Evolutionary conservation across 2,329 filamentous ascomycete genomes (phyloP).

Genomic region (Sporothrix sp.): DNA sequence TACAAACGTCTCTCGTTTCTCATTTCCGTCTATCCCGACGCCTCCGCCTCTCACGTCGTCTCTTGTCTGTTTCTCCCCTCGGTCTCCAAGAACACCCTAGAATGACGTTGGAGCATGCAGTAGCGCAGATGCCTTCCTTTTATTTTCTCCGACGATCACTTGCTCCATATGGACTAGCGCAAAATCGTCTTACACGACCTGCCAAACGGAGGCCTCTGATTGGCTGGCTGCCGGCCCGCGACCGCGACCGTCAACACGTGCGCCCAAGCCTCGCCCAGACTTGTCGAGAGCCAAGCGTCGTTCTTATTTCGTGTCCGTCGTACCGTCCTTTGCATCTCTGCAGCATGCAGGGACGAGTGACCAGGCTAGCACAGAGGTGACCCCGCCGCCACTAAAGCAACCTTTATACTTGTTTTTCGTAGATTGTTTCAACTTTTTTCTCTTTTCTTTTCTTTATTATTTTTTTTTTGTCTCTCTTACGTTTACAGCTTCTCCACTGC

Average conservation of each 20-base stretch:
- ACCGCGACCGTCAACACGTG: slow-evolving; percentile 7
- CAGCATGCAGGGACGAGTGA: too few relatives aligned
- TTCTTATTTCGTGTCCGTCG: too few relatives aligned
- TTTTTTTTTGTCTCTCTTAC: neutral
- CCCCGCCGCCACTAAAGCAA: too few relatives aligned
- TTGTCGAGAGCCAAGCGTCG: too few relatives aligned
- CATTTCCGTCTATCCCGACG: too few relatives aligned
- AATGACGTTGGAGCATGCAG: slow-evolving; percentile 3
- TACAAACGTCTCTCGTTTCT: too few relatives aligned
- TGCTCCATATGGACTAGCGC: too few relatives aligned
- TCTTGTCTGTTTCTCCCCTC: neutral
- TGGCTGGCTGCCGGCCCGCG: neutral
- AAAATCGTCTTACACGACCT: neutral
- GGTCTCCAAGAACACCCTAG: slow-evolving; percentile 8
- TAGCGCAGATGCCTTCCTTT: neutral
- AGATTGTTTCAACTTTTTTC: neutral
- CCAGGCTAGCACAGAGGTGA: too few relatives aligned
- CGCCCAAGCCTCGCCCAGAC: slow-evolving; percentile 2
- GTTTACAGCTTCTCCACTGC: too few relatives aligned
- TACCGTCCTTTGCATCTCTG: too few relatives aligned
- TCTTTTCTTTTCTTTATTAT: neutral
- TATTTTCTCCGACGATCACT: neutral
- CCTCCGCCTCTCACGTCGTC: too few relatives aligned
- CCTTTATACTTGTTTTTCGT: neutral
- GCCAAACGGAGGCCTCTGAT: neutral